These are phyloP conservation scores for Aquilaria yunnanensis DNA, from an alignment of 345 rosid genomes.

Conservation along the genomic window DNA sequence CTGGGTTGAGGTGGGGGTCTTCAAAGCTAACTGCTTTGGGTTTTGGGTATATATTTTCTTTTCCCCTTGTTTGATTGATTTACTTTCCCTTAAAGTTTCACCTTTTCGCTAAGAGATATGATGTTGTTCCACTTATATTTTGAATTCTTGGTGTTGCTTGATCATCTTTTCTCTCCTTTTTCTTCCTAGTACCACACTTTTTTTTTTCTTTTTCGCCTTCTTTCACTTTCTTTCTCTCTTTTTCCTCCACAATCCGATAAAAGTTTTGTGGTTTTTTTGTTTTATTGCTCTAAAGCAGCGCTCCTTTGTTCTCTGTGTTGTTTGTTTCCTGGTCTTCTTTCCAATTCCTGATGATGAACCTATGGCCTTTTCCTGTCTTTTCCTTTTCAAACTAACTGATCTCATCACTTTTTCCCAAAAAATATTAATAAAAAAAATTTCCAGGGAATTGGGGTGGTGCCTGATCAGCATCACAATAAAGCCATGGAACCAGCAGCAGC, in stretches of 20 bases:
- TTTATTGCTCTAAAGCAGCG: slow-evolving; percentile 14
- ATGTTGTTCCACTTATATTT: slow-evolving; percentile 21
- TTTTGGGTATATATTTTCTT: slow-evolving; percentile 5
- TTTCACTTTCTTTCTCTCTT: background rate
- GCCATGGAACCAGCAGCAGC: slow-evolving; percentile 30
- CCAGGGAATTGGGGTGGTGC: slow-evolving; percentile 28
- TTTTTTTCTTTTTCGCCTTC: background rate
- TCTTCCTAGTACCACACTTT: slow-evolving; percentile 17
- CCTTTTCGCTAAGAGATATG: slow-evolving; percentile 12
- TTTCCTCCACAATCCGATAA: slow-evolving; percentile 14
- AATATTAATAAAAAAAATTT: slow-evolving; percentile 1
- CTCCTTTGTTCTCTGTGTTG: slow-evolving; percentile 19
- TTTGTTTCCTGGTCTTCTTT: slow-evolving; percentile 13
- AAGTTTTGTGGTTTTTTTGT: slow-evolving; percentile 15
- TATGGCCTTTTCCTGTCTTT: slow-evolving; percentile 14
- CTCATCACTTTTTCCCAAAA: background rate
- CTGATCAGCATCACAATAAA: slow-evolving; percentile 5
- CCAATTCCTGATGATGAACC: slow-evolving; percentile 20
- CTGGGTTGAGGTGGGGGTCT: slow-evolving; percentile 10
- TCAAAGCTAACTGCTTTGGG: slow-evolving; percentile 4
- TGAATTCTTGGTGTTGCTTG: slow-evolving; percentile 21
- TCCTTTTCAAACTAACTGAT: background rate
- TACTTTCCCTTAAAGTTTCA: slow-evolving; percentile 7
- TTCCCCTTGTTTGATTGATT: background rate
- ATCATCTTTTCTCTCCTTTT: slow-evolving; percentile 11